Base-by-base conservation (phyloP, 2,329 filamentous ascomycete genomes). In the Monilinia fructigena region DNA sequence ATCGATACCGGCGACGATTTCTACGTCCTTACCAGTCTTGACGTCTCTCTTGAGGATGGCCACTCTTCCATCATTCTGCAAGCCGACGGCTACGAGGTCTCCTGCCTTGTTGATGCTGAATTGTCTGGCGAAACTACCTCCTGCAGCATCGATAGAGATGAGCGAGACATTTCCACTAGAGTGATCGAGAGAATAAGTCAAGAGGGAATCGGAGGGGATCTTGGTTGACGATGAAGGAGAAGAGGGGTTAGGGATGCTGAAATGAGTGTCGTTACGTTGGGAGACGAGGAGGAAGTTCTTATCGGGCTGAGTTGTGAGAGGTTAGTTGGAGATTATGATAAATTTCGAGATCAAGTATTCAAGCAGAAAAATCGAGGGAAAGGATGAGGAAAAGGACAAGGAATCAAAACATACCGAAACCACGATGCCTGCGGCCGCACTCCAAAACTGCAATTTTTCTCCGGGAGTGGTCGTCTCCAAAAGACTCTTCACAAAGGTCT, bases 261-360 rank as follows among this genome's bases (percentile, higher is more conserved):
- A 83, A 28, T 82, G 78, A 54, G 79, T 80, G 74, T 89, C 88
- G 74, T 84, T 83, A 69, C 90, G 87, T 70, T 90, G 90, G 2
- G 88, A 89, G 50, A 89, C 82, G 70, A 90, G 80, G 63, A 92
- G 75, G 79, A 86, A 90, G 42, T 82, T 84, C 67, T 82, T 79
- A 72, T 87, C 84, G 58, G 85, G 83, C 85, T 87, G 16, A 4
- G 40, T 42, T 42, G 12, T 42, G 16, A 64, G 26, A 56, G 31
- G 20, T 20, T 38, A 58, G n/a, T 23, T 12, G 48, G 35, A 50
- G n/a, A 18, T 12, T 18, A 7, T 23, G 0, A 28, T 7, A 0
- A 1, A 23, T n/a, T 20, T 18, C 0, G 1, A 2, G 14, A 1
- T 38, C 10, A 20, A 7, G 23, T 28, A n/a, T 18, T 31, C 40